phyloP scores from a whole-genome alignment of 2,329 filamentous ascomycete genomes.

The Elsinoe perseae region DNA sequence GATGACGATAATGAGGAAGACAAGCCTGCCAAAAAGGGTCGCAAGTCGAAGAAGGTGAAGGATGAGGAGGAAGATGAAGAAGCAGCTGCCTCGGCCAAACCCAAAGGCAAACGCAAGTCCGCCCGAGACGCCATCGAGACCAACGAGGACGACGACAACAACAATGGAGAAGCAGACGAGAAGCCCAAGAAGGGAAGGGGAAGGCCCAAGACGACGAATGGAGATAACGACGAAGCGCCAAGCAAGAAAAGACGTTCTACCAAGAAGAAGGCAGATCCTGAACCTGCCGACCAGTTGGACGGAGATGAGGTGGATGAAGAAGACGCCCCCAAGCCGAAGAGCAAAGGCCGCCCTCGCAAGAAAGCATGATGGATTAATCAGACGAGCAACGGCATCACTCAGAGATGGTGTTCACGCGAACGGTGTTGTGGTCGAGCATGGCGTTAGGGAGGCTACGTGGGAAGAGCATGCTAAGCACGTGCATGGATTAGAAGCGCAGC shows the following conservation, averaged over 20 bases:
- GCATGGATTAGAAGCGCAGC: not conserved
- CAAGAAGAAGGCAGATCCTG: conserved; percentile 10
- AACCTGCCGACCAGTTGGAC: not conserved
- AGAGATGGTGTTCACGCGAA: not conserved
- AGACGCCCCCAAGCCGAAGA: conserved; percentile 17
- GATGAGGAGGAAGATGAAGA: conserved; percentile 23
- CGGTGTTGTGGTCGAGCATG: not conserved
- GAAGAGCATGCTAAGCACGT: not conserved
- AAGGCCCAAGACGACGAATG: not conserved
- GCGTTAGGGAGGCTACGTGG: not conserved
- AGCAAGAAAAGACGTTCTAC: conserved; percentile 13
- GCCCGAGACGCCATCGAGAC: conserved; percentile 15
- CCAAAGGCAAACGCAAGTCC: conserved; percentile 26
- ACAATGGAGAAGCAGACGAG: conserved; percentile 13
- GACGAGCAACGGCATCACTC: not conserved
- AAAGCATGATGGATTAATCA: conserved; percentile 4
- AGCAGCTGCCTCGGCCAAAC: conserved; percentile 21
- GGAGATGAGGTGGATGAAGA: conserved; percentile 5
- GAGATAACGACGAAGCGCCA: not conserved
- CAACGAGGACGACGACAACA: not conserved
- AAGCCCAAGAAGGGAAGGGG: conserved; percentile 13
- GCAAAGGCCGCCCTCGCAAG: conserved; percentile 17
- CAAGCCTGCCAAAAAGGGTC: conserved; percentile 24
- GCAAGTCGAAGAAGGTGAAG: conserved; percentile 23
- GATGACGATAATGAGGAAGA: conserved; percentile 32